Conservation (phyloP, 176 grass and related monocot genomes). For the Aechmea fasciata region DNA sequence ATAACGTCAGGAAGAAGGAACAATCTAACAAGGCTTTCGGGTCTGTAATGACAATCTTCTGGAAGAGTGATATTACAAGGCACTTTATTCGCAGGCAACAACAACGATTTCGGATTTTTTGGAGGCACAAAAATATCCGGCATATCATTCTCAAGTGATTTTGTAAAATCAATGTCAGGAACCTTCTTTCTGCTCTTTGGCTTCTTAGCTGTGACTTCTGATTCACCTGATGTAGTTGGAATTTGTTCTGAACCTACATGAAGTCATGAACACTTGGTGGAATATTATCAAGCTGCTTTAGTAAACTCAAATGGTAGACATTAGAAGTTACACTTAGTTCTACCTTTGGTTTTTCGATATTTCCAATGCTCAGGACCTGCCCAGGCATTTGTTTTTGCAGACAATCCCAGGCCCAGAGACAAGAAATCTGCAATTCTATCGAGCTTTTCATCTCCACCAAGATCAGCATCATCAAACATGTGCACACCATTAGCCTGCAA, state of each 20-base stretch:
- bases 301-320: constrained; percentile 15
- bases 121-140: constrained; percentile 54
- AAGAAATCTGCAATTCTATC: constrained; percentile 73
- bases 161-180: constrained; percentile 67
- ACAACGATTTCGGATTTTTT: constrained; percentile 60
- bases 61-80: constrained; percentile 64
- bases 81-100: constrained; percentile 47
- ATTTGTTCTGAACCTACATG: constrained; percentile 40
- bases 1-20: constrained; percentile 70
- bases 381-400: constrained; percentile 94
- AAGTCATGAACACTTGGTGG: constrained; percentile 1
- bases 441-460: constrained; percentile 40
- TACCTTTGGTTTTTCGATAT: constrained; percentile 83
- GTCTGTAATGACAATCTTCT: constrained; percentile 87
- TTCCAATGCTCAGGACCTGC: constrained; percentile 99
- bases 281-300: constrained; percentile 11
- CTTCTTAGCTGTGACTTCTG: constrained; percentile 43
- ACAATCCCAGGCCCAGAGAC: constrained; percentile 56
- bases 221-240: constrained; percentile 29
- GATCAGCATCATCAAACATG: constrained; percentile 38
- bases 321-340: neutral
- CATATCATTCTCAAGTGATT: constrained; percentile 54
- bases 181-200: constrained; percentile 50
- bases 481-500: constrained; percentile 50
- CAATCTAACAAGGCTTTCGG: constrained; percentile 88